Base-by-base conservation (phyloP, 1,284 basidiomycete genomes). In the Ustilago loliicola region DNA sequence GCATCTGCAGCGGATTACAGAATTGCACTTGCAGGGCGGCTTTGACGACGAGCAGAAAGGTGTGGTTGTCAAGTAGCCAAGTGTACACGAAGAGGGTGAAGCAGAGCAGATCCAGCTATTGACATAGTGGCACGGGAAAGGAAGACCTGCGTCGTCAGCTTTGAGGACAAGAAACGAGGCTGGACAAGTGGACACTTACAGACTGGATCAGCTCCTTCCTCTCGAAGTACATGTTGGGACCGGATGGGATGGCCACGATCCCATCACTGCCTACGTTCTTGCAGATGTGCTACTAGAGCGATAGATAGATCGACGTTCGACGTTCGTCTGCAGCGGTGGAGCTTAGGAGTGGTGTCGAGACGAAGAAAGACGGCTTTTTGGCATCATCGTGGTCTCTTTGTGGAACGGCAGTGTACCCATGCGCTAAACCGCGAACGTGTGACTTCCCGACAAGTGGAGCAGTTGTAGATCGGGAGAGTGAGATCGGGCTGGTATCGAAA, bases 81-180 rank as follows among this genome's bases (percentile, higher is more conserved):
- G 73, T 63, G 72, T 81, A 81, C 38, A 81, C 75, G 59, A 79
- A 80, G 69, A 81, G 72, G 15, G 61, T 47, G 55, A 69, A 81
- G 59, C 70, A 69, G 61, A 78, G 69, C 52, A 81, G 59, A 68
- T 81, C 80, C 62, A 81, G 69, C 67, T 72, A 61, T 36, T 8
- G 40, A 45, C 48, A 50, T 27, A 3, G 17, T 5, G 15, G 27
- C 23, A 38, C 13, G 40, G 32, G 1, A 25, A 30, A 36, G 7
- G 40, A 30, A 21, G 23, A 30, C 32, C 3, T n/a, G 54, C 10
- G 29, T 19, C 3, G 30, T 47, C 45, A 50, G 23, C 9, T 47
- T 19, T 11, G 2, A 29, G 30, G 10, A 30, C 10, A 23, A 27
- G 13, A 32, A 1, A 36, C 19, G 23, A 13, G 38, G 13, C 36